Percentiles rank a stretch among this genome's conserved stretches.
phyloP scores from a whole-genome alignment of 2,329 filamentous ascomycete genomes.

The Monosporascus cannonballus region DNA sequence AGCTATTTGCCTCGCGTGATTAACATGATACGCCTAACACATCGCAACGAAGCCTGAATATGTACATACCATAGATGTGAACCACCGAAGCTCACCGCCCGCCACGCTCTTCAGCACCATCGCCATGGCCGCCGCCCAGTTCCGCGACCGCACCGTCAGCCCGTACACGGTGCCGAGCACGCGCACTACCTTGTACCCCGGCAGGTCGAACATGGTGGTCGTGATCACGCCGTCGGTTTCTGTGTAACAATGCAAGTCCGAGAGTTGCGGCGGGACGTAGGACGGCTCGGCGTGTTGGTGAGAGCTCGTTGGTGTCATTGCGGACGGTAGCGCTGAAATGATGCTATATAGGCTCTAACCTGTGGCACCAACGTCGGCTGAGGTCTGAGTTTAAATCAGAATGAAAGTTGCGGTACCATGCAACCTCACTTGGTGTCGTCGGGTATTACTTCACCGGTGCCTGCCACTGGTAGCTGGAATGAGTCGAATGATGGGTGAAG shows the following conservation, averaged over 20 bases:
- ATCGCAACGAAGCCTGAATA: too few relatives aligned
- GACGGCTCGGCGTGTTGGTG: conserved; percentile 14
- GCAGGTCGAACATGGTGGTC: conserved; percentile 58
- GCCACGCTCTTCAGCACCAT: conserved; percentile 52
- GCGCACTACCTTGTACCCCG: conserved; percentile 51
- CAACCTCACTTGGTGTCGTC: too few relatives aligned
- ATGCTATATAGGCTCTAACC: neutral
- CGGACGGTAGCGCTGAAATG: neutral
- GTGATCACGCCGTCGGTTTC: conserved; percentile 58
- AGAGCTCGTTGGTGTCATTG: neutral
- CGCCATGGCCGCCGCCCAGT: conserved; percentile 49
- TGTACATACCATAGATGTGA: conserved; percentile 43
- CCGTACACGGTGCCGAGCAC: conserved; percentile 55
- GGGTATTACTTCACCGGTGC: too few relatives aligned
- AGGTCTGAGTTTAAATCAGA: too few relatives aligned
- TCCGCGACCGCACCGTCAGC: conserved; percentile 50
- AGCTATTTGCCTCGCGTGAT: conserved; percentile 25
- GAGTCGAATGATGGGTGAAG: too few relatives aligned
- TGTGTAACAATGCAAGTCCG: conserved; percentile 51
- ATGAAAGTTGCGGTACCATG: too few relatives aligned
- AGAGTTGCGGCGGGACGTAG: conserved; percentile 33
- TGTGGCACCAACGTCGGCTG: too few relatives aligned
- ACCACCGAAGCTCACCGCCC: conserved; percentile 54
- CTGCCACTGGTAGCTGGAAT: too few relatives aligned
- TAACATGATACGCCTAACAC: too few relatives aligned